phyloP scores from a whole-genome alignment of 345 rosid species.

The Microcos paniculata region DNA sequence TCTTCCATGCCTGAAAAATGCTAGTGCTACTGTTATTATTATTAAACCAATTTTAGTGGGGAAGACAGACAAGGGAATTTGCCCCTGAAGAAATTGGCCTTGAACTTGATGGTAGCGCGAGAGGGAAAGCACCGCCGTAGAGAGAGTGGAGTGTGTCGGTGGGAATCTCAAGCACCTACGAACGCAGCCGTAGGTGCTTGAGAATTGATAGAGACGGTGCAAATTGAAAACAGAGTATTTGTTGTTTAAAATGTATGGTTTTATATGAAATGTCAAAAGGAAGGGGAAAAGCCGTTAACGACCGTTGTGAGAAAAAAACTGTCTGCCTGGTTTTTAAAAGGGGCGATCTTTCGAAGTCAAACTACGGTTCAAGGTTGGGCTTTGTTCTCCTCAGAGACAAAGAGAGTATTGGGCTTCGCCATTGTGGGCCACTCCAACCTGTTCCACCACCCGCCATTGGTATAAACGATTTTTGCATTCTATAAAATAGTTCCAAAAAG shows the following conservation, averaged over 20 bases:
- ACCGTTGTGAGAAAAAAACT: conserved; percentile 26
- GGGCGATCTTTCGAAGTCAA: too few relatives aligned
- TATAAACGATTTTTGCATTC: too few relatives aligned
- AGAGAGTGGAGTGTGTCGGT: background rate
- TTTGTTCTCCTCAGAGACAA: background rate
- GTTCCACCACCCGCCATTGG: too few relatives aligned
- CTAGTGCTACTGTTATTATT: background rate
- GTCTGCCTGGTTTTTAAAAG: background rate
- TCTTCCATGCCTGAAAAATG: background rate
- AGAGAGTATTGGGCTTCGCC: background rate
- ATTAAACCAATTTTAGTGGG: too few relatives aligned
- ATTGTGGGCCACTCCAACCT: background rate
- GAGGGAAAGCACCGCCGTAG: background rate
- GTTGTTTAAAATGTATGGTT: background rate
- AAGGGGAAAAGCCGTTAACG: conserved; percentile 28
- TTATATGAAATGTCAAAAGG: background rate
- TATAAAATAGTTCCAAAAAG: too few relatives aligned
- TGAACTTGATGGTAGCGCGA: background rate
- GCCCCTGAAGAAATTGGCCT: background rate
- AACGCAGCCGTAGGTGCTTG: conserved; percentile 25
- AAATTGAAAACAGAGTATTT: background rate
- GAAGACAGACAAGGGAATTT: background rate
- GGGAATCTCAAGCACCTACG: conserved; percentile 2
- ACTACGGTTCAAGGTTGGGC: background rate
- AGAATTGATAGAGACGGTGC: background rate